phyloP scores from a whole-genome alignment of 208 protist species.

The Leishmania tarentolae region DNA sequence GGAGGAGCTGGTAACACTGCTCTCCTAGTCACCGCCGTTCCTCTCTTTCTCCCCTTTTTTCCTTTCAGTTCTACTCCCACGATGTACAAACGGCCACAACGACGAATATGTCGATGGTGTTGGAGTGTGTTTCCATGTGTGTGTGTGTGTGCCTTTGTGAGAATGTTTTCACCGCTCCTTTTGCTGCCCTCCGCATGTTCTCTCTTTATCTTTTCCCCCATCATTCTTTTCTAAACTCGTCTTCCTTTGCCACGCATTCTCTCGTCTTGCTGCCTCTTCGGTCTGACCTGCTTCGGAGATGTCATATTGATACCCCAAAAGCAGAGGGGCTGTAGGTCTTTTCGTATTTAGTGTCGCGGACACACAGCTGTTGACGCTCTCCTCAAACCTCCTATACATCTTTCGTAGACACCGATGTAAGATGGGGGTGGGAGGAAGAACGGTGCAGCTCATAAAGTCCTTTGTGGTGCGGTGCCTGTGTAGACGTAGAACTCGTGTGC shows the following conservation, averaged over 20 bases:
- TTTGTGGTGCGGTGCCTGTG: too few species aligned
- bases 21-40: constrained; percentile 27
- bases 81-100: neutral
- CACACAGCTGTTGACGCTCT: neutral
- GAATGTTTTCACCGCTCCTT: neutral
- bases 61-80: neutral
- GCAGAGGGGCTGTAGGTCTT: neutral
- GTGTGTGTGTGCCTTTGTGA: neutral
- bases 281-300: neutral
- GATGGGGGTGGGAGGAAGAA: neutral
- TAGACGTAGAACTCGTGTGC: too few species aligned
- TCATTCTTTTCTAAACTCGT: neutral
- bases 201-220: too few species aligned
- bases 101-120: neutral
- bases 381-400: neutral
- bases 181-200: neutral
- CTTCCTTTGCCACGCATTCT: neutral
- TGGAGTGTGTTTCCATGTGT: neutral
- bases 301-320: neutral
- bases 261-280: neutral
- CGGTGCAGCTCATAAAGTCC: too few species aligned
- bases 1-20: constrained; percentile 44
- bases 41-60: neutral
- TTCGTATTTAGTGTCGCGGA: neutral
- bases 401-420: neutral